Evolutionary conservation across 768 basidiomycete genomes (phyloP).

Genomic region (Tricholoma sp.): DNA sequence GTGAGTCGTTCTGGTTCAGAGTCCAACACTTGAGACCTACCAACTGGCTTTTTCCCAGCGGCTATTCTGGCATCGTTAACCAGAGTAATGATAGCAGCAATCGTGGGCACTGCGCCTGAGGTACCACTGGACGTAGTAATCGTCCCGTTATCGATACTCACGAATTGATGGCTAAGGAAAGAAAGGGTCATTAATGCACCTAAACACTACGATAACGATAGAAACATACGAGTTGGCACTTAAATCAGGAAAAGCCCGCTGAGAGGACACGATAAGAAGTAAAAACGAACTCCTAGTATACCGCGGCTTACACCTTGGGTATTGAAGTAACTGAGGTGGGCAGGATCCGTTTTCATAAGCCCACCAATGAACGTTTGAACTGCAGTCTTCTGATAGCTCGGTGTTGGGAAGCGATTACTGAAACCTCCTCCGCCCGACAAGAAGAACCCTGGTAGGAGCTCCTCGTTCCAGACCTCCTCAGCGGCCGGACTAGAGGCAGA

Average conservation of each 20-base stretch:
- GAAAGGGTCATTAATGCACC: not conserved
- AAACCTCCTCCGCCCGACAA: conserved; percentile 32
- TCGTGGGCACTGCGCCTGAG: conserved; percentile 26
- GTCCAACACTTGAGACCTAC: conserved; percentile 4
- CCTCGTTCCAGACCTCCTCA: conserved; percentile 27
- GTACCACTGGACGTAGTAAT: conserved; percentile 24
- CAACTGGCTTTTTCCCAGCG: conserved; percentile 30
- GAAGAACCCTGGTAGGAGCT: conserved; percentile 25
- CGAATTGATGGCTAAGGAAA: conserved; percentile 6
- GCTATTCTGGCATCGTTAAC: conserved; percentile 34
- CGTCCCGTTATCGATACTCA: conserved; percentile 21
- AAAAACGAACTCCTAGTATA: not conserved
- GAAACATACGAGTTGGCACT: conserved; percentile 30
- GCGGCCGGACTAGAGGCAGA: conserved; percentile 19
- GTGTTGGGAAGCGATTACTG: conserved; percentile 33
- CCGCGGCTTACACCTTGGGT: conserved; percentile 24
- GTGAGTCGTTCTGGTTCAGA: conserved; percentile 15
- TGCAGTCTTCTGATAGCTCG: conserved; percentile 32
- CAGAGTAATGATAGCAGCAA: conserved; percentile 32
- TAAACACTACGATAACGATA: conserved; percentile 4
- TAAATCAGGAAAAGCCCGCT: conserved; percentile 31
- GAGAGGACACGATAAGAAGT: not conserved
- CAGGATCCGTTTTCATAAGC: conserved; percentile 26
- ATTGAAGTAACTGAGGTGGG: conserved; percentile 19
- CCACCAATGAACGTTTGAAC: conserved; percentile 26